Conservation (phyloP, 1,284 basidiomycete species). For the Melampsora larici-populina region DNA sequence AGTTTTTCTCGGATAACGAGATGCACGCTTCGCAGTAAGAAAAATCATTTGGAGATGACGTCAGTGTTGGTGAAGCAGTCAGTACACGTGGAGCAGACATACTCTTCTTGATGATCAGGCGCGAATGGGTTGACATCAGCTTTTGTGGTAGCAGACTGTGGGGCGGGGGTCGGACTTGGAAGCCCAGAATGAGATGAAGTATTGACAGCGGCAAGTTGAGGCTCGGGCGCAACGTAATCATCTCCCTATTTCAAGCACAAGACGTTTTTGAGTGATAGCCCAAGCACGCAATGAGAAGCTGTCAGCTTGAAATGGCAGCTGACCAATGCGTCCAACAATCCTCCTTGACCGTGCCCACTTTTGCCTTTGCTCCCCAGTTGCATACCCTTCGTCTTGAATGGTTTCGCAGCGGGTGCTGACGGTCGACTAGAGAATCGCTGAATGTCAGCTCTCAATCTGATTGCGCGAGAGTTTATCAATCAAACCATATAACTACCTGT, state of each 20-base stretch:
- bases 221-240: slow-evolving; percentile 22
- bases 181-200: slow-evolving; percentile 6
- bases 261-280: not conserved
- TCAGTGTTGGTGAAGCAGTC: not conserved
- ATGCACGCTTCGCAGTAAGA: slow-evolving; percentile 66
- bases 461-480: slow-evolving; percentile 56
- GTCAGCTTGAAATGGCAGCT: slow-evolving; percentile 44
- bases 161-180: not conserved
- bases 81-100: not conserved
- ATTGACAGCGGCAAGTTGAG: slow-evolving; percentile 23
- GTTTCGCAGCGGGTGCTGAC: slow-evolving; percentile 63
- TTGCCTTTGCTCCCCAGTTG: slow-evolving; percentile 68
- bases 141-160: not conserved
- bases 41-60: not conserved
- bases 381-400: slow-evolving; percentile 95
- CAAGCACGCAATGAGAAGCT: not conserved
- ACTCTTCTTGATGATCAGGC: slow-evolving; percentile 37
- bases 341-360: slow-evolving; percentile 82
- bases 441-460: slow-evolving; percentile 62
- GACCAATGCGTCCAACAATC: slow-evolving; percentile 81
- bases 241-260: slow-evolving; percentile 12
- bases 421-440: slow-evolving; percentile 61
- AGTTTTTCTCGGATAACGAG: slow-evolving; percentile 79
- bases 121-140: slow-evolving; percentile 41
- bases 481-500: slow-evolving; percentile 22